A percentile compares a stretch with the other conserved stretches of the same genome.
Evolutionary conservation across 768 basidiomycete species (phyloP).

Genomic region (Kwoniella sp.): DNA sequence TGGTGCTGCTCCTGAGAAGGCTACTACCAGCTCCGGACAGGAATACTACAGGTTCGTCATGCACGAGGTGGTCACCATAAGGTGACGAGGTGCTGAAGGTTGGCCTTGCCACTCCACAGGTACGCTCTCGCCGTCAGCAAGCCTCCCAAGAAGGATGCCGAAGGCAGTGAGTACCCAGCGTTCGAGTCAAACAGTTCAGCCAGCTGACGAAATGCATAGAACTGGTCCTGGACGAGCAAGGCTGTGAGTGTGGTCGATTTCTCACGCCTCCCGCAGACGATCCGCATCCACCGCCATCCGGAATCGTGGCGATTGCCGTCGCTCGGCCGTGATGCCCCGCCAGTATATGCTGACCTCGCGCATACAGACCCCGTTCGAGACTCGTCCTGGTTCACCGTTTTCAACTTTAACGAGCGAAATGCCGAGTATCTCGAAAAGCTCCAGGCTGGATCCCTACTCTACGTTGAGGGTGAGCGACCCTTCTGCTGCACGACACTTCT

Average conservation of each 20-base stretch:
- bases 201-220: neutral
- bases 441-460: constrained; percentile 15
- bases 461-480: constrained; percentile 20
- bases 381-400: constrained; percentile 23
- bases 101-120: neutral
- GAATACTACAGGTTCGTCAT: constrained; percentile 17
- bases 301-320: neutral
- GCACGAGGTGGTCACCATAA: neutral
- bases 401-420: constrained; percentile 14
- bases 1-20: constrained; percentile 19
- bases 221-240: constrained; percentile 17
- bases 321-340: too few species aligned
- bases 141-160: constrained; percentile 18
- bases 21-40: constrained; percentile 8
- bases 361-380: constrained; percentile 20
- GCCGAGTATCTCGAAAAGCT: constrained; percentile 12
- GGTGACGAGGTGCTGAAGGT: too few species aligned
- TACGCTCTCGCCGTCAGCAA: constrained; percentile 15
- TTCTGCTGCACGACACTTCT: too few species aligned
- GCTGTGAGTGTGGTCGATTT: constrained; percentile 8
- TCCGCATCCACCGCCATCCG: neutral
- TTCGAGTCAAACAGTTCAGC: too few species aligned
- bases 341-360: neutral
- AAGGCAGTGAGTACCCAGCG: constrained; percentile 13
- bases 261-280: neutral